Conservation (phyloP, 139 green algal genomes). For the Pleodorina starrii region DNA sequence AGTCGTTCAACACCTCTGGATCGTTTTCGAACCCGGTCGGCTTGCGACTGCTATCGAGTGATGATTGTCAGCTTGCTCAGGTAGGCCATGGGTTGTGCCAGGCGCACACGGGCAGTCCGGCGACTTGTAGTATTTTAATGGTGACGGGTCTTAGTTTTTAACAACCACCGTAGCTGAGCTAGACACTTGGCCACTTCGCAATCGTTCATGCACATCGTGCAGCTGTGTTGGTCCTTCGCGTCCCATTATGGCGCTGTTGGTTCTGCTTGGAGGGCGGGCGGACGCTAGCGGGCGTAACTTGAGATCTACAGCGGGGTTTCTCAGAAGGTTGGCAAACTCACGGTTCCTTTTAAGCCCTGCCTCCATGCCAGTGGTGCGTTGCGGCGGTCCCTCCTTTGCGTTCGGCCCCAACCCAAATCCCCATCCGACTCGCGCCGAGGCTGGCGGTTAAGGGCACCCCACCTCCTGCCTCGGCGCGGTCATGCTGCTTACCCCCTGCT, state of each 20-base stretch:
- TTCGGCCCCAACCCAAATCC: too few relatives aligned
- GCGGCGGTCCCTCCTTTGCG: too few relatives aligned
- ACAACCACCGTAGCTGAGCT: not conserved
- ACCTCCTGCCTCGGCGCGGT: not conserved
- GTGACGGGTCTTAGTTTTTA: not conserved
- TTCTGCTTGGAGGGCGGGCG: not conserved
- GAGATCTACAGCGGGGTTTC: too few relatives aligned
- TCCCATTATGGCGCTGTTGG: not conserved
- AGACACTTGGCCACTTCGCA: not conserved
- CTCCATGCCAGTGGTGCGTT: too few relatives aligned
- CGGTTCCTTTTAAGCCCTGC: too few relatives aligned
- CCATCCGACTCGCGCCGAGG: not conserved
- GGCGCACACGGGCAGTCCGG: not conserved
- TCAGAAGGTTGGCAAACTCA: too few relatives aligned
- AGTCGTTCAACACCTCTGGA: not conserved
- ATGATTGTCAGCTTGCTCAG: slow-evolving; percentile 33
- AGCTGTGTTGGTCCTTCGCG: not conserved
- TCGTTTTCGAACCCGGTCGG: not conserved
- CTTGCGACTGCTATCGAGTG: not conserved
- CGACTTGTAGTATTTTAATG: not conserved
- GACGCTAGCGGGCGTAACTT: too few relatives aligned
- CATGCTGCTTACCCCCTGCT: not conserved
- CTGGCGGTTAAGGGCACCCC: not conserved
- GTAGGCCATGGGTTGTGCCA: not conserved
- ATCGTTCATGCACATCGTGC: not conserved